Evolutionary conservation across 1,284 basidiomycete species (phyloP), one percentile per base, ranked within the genome.

Genomic region (Ceratobasidium sp.): DNA sequence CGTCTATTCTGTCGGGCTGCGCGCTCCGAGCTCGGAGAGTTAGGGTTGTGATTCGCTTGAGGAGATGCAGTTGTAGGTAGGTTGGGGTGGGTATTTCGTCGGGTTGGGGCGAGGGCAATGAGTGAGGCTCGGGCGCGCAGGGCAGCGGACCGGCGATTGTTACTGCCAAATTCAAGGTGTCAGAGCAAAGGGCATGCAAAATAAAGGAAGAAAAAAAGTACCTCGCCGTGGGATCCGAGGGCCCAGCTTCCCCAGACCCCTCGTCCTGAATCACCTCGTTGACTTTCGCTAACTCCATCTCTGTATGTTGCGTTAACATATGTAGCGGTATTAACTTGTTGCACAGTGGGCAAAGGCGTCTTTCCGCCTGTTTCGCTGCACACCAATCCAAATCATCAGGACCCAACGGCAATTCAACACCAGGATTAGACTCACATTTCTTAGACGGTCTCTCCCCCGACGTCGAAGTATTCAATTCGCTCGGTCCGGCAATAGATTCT

Each of bases 301-400:
- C 84, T 1, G 85, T 83, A 77, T 93, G 92, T 67, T 82, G 83
- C 1, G 82, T 83, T 16, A 93, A 82, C 14, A 93, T 83, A 16
- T 91, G 87, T 21, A 92, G 77, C 7, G 91, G 91, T 55, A 93
- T 90, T 35, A 80, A 79, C 78, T 93, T 91, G 23, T 85, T 81
- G 79, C 91, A 93, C 46, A 90, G 86, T 0, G 91, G 92, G 78
- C 91, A 93, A 71, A 83, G 82, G 73, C 88, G 84, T 1, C 89
- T 92, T 78, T 92, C 90, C 14, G 89, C 91, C 54, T 88, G 87
- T 81, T 88, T 91, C 23, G 73, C 75, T 76, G 21, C 54, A 11
- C 16, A 49, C 50, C 49, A 67, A 38, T 11, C 35, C 35, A 11
- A 11, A 11, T 11, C 11, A 38, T 38, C 11, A 38, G 35, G 11